These are phyloP conservation scores for Alternaria ventricosa DNA, from an alignment of 2,329 filamentous ascomycete genomes.

Conservation along the genomic window DNA sequence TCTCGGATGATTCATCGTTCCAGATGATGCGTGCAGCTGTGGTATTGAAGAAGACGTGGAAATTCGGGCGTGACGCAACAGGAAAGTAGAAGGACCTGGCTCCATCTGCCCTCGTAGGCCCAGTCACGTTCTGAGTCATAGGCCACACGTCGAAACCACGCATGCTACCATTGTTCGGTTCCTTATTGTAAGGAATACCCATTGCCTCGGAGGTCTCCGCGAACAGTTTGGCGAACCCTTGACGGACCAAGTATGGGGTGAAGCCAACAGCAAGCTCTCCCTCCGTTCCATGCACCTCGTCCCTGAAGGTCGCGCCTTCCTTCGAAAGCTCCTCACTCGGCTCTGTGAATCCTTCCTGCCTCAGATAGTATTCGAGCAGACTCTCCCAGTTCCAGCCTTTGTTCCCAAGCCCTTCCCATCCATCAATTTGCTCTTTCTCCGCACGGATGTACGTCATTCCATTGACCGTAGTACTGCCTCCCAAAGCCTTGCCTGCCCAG, in stretches of 20 bases:
- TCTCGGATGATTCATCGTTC: conserved; percentile 13
- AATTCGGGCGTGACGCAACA: conserved; percentile 48
- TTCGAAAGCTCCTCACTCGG: conserved; percentile 23
- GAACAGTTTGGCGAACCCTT: conserved; percentile 37
- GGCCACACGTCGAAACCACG: conserved; percentile 54
- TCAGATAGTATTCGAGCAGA: conserved; percentile 36
- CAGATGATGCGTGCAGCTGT: conserved; percentile 52
- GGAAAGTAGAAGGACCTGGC: conserved; percentile 58
- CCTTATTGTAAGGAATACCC: conserved; percentile 49
- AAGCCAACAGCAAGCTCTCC: conserved; percentile 40
- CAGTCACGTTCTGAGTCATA: conserved; percentile 49
- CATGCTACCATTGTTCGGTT: conserved; percentile 54
- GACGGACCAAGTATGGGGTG: conserved; percentile 32
- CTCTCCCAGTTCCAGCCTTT: conserved; percentile 43
- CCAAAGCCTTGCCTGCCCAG: conserved; percentile 52
- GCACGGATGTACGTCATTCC: conserved; percentile 48
- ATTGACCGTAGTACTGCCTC: conserved; percentile 54
- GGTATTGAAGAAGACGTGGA: conserved; percentile 54
- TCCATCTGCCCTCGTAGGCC: conserved; percentile 54
- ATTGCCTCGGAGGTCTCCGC: conserved; percentile 46
- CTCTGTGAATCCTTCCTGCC: conserved; percentile 33
- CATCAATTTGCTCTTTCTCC: conserved; percentile 42
- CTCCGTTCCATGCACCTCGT: conserved; percentile 25
- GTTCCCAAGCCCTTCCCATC: conserved; percentile 44
- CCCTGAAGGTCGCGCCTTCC: conserved; percentile 34